Evolutionary conservation across 2,329 filamentous ascomycete genomes (phyloP), one percentile per base, ranked within the genome.

Genomic region (Cordyceps cicadae): DNA sequence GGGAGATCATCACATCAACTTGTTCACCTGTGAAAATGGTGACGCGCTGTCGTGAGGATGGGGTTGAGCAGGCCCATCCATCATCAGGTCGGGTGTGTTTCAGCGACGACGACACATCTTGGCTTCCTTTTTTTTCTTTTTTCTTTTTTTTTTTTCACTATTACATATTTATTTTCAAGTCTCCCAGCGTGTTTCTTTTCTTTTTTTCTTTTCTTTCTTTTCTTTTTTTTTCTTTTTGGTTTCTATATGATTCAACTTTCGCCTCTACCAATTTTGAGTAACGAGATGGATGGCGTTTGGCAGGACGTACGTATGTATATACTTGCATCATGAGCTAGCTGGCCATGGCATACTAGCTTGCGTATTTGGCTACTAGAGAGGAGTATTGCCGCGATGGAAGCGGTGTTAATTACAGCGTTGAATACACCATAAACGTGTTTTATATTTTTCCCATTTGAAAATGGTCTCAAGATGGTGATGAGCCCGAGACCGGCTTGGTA

Each of bases 1-100:
- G 49, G 90, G 92, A 60, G 92, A 97, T 70, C 85, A 92, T 63
- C 90, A 97, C 71, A 87, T 99, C 69, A 97, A 96, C 71, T 80
- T 97, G 32, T 95, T 93, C 69, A 86, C 84, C 37, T 92, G 88
- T 73, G 82, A 85, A 63, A 79, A 80, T 67, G 68, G 74, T 24
- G 75, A 77, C 32, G 49, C 57, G 15, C 26, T 59, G 26, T 29
- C 55, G 12, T 58, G 32, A 43, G 46, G 21, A 15, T 29, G 26
- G 15, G 15, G 34, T 21, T 11, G 26, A 21, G 21, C 11, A 43
- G 32, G 19, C 24, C n/a, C n/a, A n/a, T n/a, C n/a, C 5, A 29
- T 29, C 29, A 15, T 34, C 32, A 11, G 19, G 46, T 26, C 19
- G 41, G 45, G 46, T n/a, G 46, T n/a, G 37, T 9, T 19, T 6